These are phyloP conservation scores for Abrus precatorius DNA, from an alignment of 306 rosid genomes.

Conservation along the genomic window DNA sequence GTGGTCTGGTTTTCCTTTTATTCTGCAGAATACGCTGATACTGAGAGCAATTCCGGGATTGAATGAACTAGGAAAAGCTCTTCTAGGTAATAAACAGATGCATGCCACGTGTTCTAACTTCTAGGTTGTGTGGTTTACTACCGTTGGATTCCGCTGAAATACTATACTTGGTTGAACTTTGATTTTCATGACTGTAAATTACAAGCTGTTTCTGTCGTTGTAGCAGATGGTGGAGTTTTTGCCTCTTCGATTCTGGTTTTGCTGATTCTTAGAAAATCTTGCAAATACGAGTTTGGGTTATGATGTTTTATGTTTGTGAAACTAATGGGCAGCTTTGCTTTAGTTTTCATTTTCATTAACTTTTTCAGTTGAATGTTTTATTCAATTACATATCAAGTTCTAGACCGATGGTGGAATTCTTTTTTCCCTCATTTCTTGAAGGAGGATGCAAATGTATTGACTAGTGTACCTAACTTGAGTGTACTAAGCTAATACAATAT, in stretches of 20 bases:
- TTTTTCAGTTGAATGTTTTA: no score
- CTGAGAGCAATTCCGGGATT: slow-evolving; percentile 95
- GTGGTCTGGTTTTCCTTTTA: slow-evolving; percentile 17
- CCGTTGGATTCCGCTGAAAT: background rate
- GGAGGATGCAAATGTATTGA: background rate
- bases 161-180: background rate
- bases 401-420: background rate
- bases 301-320: background rate
- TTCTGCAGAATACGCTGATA: slow-evolving; percentile 82
- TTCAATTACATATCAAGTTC: background rate
- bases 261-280: background rate
- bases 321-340: background rate
- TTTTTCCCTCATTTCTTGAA: background rate
- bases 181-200: background rate
- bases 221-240: background rate
- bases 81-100: slow-evolving; percentile 65
- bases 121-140: background rate
- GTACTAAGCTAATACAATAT: background rate
- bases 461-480: background rate
- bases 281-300: background rate
- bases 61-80: slow-evolving; percentile 77
- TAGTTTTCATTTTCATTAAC: background rate
- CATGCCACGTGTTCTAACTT: background rate
- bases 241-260: background rate
- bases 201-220: background rate